Conservation (phyloP, 257 asterid genomes). For the Misopates orontium region DNA sequence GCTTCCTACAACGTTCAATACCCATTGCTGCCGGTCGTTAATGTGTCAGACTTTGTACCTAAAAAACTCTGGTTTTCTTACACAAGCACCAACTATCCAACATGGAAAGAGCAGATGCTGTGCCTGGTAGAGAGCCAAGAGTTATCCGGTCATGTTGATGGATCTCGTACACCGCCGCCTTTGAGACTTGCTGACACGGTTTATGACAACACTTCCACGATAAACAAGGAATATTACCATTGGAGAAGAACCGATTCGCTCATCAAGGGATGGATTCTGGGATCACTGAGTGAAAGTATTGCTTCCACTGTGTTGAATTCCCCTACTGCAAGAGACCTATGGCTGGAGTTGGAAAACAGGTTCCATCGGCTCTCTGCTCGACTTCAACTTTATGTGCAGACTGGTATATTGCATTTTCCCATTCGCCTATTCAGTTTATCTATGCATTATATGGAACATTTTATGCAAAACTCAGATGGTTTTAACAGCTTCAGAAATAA, state of each 20-base stretch:
- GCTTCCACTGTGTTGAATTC: background rate
- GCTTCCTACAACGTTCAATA: background rate
- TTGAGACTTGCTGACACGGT: background rate
- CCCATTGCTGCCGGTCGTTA: no score
- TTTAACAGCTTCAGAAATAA: background rate
- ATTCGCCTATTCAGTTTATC: no score
- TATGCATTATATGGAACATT: background rate
- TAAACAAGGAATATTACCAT: background rate
- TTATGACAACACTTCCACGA: background rate
- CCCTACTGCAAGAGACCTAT: constrained; percentile 23
- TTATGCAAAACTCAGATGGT: no score
- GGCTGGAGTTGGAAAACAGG: constrained; percentile 18
- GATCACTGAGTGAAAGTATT: constrained; percentile 3
- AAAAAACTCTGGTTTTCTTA: constrained; percentile 14
- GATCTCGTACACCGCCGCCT: background rate
- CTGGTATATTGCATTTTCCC: background rate
- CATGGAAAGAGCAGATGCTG: constrained; percentile 24
- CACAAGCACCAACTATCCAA: background rate
- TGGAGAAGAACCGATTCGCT: constrained; percentile 29
- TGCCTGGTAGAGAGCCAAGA: constrained; percentile 27
- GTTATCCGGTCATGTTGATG: constrained; percentile 18
- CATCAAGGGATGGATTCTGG: constrained; percentile 29
- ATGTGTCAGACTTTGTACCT: no score
- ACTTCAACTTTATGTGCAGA: no score
- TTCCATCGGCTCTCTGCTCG: background rate